These are phyloP conservation scores for Groenewaldozyma auringiensis DNA, from an alignment of 1,139 yeast genomes.

Conservation along the genomic window DNA sequence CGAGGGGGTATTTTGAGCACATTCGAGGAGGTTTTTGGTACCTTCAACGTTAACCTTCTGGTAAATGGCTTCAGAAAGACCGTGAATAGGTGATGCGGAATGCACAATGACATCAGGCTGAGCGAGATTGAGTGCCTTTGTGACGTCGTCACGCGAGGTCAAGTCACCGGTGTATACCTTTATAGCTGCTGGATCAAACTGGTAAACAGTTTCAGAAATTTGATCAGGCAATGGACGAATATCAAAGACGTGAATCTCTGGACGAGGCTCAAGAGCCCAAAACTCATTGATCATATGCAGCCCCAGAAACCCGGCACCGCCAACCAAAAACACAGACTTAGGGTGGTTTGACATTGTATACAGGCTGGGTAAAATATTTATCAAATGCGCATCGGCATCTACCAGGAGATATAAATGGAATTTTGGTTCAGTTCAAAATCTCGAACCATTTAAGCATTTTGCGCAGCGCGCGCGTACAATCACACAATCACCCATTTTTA, in stretches of 20 bases:
- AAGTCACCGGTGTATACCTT: slow-evolving; percentile 74
- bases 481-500: too few species aligned
- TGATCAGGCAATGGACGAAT: slow-evolving; percentile 72
- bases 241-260: slow-evolving; percentile 79
- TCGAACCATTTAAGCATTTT: too few species aligned
- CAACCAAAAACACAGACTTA: slow-evolving; percentile 70
- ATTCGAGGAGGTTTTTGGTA: slow-evolving; percentile 63
- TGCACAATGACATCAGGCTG: slow-evolving; percentile 79
- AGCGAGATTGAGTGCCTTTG: slow-evolving; percentile 50
- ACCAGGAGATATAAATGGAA: not conserved
- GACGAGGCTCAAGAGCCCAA: slow-evolving; percentile 55
- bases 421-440: not conserved
- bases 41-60: slow-evolving; percentile 89
- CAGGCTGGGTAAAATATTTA: not conserved
- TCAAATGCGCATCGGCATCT: not conserved
- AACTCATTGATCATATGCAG: slow-evolving; percentile 85
- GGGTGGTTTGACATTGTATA: slow-evolving; percentile 13
- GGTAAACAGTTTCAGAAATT: slow-evolving; percentile 56
- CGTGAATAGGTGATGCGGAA: slow-evolving; percentile 95
- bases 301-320: slow-evolving; percentile 95
- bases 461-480: too few species aligned
- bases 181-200: slow-evolving; percentile 54
- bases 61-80: slow-evolving; percentile 69
- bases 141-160: slow-evolving; percentile 64
- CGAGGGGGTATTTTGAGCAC: slow-evolving; percentile 41